Base-by-base conservation (phyloP, 352 stramenopile genomes). In the Phytophthora pini region DNA sequence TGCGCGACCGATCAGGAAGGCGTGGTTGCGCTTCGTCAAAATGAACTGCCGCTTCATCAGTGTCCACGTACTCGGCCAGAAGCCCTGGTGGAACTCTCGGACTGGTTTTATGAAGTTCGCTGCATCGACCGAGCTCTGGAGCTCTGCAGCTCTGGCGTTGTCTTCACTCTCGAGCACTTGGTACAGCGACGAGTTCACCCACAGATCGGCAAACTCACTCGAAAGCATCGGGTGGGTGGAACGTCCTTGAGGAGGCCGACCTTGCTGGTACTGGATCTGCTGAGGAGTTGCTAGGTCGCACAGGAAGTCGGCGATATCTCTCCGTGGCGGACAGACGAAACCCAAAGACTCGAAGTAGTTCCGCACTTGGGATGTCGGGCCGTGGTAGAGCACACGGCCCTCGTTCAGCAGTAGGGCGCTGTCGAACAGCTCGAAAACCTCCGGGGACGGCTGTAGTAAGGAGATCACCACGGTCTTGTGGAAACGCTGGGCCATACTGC, bases 1-100 rank as follows among this genome's bases (percentile, higher is more conserved):
- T 9, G 71, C 77, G 13, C 80, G 76, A 17, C 80, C 79, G 13
- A 69, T 60, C 27, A 90, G 48, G 38, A 89, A 88, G 20, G 78
- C 61, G 31, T 64, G 76, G 59, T 89, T 88, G n/a, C 78, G 72
- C 24, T 72, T 66, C 58, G 82, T 89, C n/a, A 98, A 63, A 15
- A 75, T 79, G 17, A 95, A 76, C 49, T 97, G 82, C 3, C 93
- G 86, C 61, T 72, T 70, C 39, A 85, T 70, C 15, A 82, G 56
- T 22, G 77, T 85, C 67, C 65, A 76, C 29, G 74, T 83, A 36
- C 63, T 77, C 10, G 62, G 57, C 64, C 56, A 71, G 48, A 86
- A 88, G 2, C 44, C 53, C 50, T 85, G 76, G 56, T 82, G 61
- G 57, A 84, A 87, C 59, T 74, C 63, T 3, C 59, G 66, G 3